Evolutionary conservation across 257 asterid species (phyloP), one percentile per base, ranked within the genome.

Genomic region (Solanum appendiculatum): DNA sequence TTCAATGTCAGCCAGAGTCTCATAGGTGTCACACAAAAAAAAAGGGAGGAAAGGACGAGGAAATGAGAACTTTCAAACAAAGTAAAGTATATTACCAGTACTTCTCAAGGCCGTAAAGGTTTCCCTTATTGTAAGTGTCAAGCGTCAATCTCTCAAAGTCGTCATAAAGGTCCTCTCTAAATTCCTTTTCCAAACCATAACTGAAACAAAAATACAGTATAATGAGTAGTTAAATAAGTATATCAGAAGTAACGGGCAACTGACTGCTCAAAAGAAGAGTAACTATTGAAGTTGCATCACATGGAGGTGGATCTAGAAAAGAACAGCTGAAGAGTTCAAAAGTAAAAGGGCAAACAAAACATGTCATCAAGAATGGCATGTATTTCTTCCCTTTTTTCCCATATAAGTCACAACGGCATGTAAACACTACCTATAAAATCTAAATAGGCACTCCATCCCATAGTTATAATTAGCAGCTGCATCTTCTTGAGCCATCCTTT

Each of bases 141-240:
- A 94, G 96, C 2, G 96, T 86, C 90, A 97, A 89, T 90, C 90
- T 91, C 88, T 95, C 97, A 51, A 97, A 97, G 92, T 97, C 98
- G 60, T 90, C 91, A 51, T 94, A 97, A 40, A 97, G 91, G 85
- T 95, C 98, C 85, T 90, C 93, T 72, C 91, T 92, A 78, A 94
- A 95, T 39, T 94, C 96, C 93, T 91, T 95, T 93, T 97, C 99
- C 93, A 97, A 91, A 58, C 98, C 96, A 89, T 94, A 94, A 91
- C 99, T 97, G 92, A 87, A 89, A 81, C 58, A 88, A 86, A 16
- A 87, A 64, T 48, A 51, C 23, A 84, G 25, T 60, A 23, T 70
- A 54, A 78, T 54, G 36, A 40, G 68, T 33, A 69, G 36, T 48
- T 33, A 42, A 54, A 34, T 14, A 86, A 73, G 44, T 10, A 20